phyloP scores from a whole-genome alignment of 768 basidiomycete genomes.

The Serendipita vermifera region DNA sequence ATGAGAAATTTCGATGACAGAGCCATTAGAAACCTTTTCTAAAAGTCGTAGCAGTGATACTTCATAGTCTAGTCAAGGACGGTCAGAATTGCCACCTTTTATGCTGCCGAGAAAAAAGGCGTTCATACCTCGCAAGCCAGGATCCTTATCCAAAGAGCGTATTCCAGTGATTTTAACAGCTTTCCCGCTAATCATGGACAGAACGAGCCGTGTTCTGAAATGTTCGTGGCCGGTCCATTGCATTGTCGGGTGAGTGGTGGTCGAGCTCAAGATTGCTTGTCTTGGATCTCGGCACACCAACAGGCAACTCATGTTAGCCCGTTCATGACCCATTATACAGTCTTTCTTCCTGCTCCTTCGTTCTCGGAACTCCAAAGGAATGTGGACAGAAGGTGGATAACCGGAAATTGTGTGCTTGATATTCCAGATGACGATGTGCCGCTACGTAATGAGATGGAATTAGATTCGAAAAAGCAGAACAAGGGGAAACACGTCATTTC shows the following conservation, averaged over 20 bases:
- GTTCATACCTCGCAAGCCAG: conserved; percentile 70
- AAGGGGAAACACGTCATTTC: background rate
- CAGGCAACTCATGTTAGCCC: background rate
- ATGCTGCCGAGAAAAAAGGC: background rate
- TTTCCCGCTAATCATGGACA: conserved; percentile 84
- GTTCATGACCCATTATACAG: background rate
- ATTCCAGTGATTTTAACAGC: conserved; percentile 76
- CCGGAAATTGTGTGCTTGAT: background rate
- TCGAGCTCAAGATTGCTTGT: background rate
- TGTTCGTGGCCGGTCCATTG: conserved; percentile 51
- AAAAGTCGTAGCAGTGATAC: conserved; percentile 75
- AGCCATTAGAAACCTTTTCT: conserved; percentile 89
- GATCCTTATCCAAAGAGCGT: conserved; percentile 83
- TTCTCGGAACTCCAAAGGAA: background rate
- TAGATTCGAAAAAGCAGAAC: background rate
- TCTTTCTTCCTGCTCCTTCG: conserved; percentile 1
- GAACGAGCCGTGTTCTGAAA: conserved; percentile 69
- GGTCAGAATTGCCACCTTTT: background rate
- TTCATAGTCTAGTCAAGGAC: conserved; percentile 61
- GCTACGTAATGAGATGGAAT: background rate
- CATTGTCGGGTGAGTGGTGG: background rate
- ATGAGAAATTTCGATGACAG: conserved; percentile 87
- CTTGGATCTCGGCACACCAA: background rate
- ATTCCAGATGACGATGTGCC: background rate
- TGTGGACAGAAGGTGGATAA: background rate